Base-by-base conservation (phyloP, 345 rosid species). In the Boechera stricta region DNA sequence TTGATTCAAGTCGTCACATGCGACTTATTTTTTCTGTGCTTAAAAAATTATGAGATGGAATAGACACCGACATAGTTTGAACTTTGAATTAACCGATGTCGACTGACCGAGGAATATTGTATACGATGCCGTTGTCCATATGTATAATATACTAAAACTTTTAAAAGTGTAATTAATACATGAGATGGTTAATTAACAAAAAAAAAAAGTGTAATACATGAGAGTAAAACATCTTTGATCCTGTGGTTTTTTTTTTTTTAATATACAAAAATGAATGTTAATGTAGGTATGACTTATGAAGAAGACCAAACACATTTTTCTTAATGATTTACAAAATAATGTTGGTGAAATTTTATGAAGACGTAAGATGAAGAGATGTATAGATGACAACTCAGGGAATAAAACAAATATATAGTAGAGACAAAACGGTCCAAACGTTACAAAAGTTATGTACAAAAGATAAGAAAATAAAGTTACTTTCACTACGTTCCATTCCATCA, bases 41-140 rank as follows among this genome's bases (percentile, higher is more conserved):
- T 38, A 5, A 64, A 48, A 35, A 64, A 41, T 8, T 31, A 41
- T 41, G 42, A 53, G 45, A 53, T 29, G 47, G 69, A 61, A 41
- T 28, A 41, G 55, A 63, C 64, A 75, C 79, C 79, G 74, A 75
- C 79, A 39, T 36, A 24, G 60, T 63, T 29, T 63, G 53, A 64
- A 64, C 39, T 41, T 64, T 64, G 44, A 29, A 62, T 32, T 36
- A 61, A 0, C 29, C 67, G 0, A 60, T 53, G 42, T 73, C 15
- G 32, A 53, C 55, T 39, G 48, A 51, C 69, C 33, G 15, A 62
- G 44, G 54, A 52, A 52, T 73, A 38, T 24, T n/a, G 10, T 24
- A 71, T 33, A 33, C 33, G 21, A 7, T 56, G 67, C 51, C 58
- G 48, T 24, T 59, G 56, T 71, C 67, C 10, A 69, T 44, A 3